phyloP scores from a whole-genome alignment of 1,284 basidiomycete species.

The Apiotrichum veenhuisii region DNA sequence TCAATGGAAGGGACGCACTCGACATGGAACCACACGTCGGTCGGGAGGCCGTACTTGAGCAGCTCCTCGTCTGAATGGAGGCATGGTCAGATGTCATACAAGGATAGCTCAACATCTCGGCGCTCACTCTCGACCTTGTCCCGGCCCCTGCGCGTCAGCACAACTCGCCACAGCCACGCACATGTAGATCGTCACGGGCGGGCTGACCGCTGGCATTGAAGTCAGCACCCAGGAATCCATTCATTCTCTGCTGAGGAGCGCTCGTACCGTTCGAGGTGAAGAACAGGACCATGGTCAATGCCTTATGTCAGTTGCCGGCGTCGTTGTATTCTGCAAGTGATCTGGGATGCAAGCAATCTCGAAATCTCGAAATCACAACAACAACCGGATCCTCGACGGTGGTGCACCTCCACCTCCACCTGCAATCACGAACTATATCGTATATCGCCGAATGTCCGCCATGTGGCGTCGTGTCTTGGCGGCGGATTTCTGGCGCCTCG shows the following conservation, averaged over 20 bases:
- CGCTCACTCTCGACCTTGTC: conserved; percentile 92
- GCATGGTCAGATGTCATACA: no score
- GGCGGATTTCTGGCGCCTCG: conserved; percentile 1
- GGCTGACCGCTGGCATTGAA: conserved; percentile 51
- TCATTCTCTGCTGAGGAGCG: background rate
- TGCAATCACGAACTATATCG: background rate
- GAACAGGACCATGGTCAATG: conserved; percentile 56
- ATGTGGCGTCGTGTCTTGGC: background rate
- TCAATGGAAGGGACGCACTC: conserved; percentile 47
- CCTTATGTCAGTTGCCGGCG: background rate
- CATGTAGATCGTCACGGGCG: conserved; percentile 78
- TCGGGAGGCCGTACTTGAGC: conserved; percentile 74
- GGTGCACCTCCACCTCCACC: conserved; percentile 7
- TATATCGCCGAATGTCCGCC: background rate
- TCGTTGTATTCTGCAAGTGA: no score
- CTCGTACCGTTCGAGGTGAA: conserved; percentile 55
- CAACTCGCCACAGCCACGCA: conserved; percentile 17
- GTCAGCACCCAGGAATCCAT: background rate
- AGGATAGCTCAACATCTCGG: background rate
- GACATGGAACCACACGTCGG: conserved; percentile 59
- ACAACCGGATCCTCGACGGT: background rate
- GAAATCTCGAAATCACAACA: background rate
- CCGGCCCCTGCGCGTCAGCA: conserved; percentile 58
- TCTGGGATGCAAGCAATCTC: background rate
- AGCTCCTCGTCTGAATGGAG: conserved; percentile 94